Evolutionary conservation across 306 rosid genomes (phyloP).

Genomic region (Inga laurina): DNA sequence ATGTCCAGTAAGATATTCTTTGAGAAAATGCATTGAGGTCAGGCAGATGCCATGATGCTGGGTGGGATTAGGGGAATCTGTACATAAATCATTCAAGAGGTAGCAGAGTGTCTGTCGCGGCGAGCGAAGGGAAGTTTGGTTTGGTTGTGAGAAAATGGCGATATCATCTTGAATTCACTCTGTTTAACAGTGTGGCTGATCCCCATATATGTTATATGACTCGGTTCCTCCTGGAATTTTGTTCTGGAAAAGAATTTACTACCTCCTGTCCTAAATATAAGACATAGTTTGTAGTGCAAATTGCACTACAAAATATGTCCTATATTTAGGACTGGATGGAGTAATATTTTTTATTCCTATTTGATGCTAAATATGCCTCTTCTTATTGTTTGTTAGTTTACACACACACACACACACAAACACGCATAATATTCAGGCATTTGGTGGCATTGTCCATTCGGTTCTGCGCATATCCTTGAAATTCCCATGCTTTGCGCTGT

Average conservation of each 20-base stretch:
- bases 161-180: slow-evolving; percentile 30
- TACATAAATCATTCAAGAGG: slow-evolving; percentile 51
- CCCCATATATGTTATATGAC: slow-evolving; percentile 18
- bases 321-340: too few species aligned
- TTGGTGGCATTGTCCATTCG: slow-evolving; percentile 7
- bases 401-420: too few species aligned
- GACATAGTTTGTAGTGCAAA: too few species aligned
- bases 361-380: slow-evolving; percentile 27
- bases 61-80: slow-evolving; percentile 29
- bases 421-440: neutral
- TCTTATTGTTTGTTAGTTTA: slow-evolving; percentile 16
- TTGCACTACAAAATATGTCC: too few species aligned
- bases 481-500: neutral
- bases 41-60: slow-evolving; percentile 38
- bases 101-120: slow-evolving; percentile 35
- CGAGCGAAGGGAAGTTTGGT: neutral
- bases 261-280: too few species aligned
- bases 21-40: slow-evolving; percentile 37
- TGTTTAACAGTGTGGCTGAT: slow-evolving; percentile 27
- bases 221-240: slow-evolving; percentile 43
- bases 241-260: slow-evolving; percentile 42
- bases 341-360: slow-evolving; percentile 10
- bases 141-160: slow-evolving; percentile 21
- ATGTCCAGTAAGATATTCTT: slow-evolving; percentile 42
- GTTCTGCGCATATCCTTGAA: neutral